Conservation (phyloP, 208 protist species). For the Paratrypanosoma confusum region DNA sequence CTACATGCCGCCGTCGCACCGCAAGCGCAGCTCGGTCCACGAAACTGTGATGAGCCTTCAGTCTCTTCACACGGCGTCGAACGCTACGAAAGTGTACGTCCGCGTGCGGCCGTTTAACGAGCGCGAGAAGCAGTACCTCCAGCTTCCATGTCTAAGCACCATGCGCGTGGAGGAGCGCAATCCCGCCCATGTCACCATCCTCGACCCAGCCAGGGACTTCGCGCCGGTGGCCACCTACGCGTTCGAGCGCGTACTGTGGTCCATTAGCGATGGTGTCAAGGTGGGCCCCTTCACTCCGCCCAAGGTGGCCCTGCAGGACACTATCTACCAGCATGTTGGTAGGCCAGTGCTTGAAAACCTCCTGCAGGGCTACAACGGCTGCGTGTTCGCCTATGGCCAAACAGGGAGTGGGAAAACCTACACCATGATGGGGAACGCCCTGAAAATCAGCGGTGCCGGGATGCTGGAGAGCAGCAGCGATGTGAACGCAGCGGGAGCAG, state of each 20-base stretch:
- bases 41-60: too few relatives aligned
- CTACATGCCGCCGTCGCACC: too few relatives aligned
- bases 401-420: conserved; percentile 90
- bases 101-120: conserved; percentile 78
- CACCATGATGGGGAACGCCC: conserved; percentile 89
- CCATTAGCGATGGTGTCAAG: conserved; percentile 41
- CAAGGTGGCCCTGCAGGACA: conserved; percentile 24
- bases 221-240: conserved; percentile 42
- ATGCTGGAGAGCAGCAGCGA: too few relatives aligned
- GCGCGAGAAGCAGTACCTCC: conserved; percentile 44
- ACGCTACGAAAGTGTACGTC: conserved; percentile 79
- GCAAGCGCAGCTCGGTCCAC: too few relatives aligned
- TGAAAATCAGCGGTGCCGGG: too few relatives aligned
- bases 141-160: conserved; percentile 33
- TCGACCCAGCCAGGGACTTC: conserved; percentile 53
- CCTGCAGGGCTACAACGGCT: conserved; percentile 78
- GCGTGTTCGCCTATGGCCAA: conserved; percentile 86
- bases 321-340: conserved; percentile 67
- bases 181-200: conserved; percentile 45
- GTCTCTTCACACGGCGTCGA: conserved; percentile 19
- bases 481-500: not conserved
- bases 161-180: conserved; percentile 67
- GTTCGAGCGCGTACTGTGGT: conserved; percentile 77
- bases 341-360: conserved; percentile 62
- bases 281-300: not conserved